Conservation (phyloP, 768 basidiomycete genomes). For the Terana coerulea region DNA sequence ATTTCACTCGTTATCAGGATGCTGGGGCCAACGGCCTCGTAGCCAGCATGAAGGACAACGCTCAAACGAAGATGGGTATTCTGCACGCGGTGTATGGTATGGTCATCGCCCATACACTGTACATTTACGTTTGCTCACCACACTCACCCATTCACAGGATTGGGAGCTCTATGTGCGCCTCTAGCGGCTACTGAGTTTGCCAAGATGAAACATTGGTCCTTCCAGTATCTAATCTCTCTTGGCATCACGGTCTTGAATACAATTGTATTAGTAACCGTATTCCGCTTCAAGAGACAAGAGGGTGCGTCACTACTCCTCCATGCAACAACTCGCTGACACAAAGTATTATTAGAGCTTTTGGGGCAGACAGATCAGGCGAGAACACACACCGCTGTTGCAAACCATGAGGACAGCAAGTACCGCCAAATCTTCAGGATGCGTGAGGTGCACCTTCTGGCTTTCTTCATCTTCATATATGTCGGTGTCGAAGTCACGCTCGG, state of each 20-base stretch:
- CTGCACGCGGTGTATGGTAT: constrained; percentile 63
- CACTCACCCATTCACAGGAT: constrained; percentile 34
- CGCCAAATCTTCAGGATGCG: constrained; percentile 41
- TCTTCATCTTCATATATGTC: constrained; percentile 43
- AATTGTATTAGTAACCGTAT: constrained; percentile 48
- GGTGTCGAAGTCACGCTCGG: constrained; percentile 35
- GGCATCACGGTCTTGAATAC: constrained; percentile 61
- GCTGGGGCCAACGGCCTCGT: constrained; percentile 73
- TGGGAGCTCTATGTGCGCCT: constrained; percentile 65
- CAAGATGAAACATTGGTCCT: constrained; percentile 62
- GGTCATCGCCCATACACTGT: not conserved
- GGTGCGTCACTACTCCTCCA: constrained; percentile 34
- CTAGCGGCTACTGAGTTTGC: constrained; percentile 82
- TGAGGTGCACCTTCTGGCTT: constrained; percentile 36
- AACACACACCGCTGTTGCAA: constrained; percentile 30
- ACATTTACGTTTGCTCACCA: not conserved
- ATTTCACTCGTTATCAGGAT: constrained; percentile 40
- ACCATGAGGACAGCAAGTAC: constrained; percentile 34
- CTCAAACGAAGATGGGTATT: constrained; percentile 65
- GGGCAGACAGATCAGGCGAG: constrained; percentile 46
- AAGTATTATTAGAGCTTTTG: constrained; percentile 47
- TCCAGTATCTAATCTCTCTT: constrained; percentile 71
- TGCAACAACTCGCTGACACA: not conserved
- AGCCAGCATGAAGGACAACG: constrained; percentile 50
- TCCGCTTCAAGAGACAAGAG: constrained; percentile 69